These are phyloP conservation scores for Pseudopediastrum boryanum DNA, from an alignment of 139 green algal species.

Conservation along the genomic window DNA sequence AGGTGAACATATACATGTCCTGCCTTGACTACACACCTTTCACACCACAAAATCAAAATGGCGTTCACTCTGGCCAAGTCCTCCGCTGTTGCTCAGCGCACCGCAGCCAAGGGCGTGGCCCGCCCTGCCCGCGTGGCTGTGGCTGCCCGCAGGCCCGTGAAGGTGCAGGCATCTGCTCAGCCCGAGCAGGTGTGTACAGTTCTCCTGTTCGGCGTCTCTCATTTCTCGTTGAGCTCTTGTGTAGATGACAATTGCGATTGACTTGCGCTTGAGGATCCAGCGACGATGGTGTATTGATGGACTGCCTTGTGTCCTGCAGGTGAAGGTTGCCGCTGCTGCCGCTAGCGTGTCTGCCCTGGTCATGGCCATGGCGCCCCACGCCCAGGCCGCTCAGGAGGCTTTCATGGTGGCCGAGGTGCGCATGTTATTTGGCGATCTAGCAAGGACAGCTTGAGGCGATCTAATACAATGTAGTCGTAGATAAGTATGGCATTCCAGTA, in stretches of 20 bases:
- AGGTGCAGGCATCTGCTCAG: background rate
- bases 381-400: constrained; percentile 82
- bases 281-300: background rate
- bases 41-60: no score
- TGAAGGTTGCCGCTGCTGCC: constrained; percentile 46
- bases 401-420: constrained; percentile 83
- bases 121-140: background rate
- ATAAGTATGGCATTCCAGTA: no score
- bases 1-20: no score
- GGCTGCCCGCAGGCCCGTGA: background rate
- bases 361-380: constrained; percentile 68
- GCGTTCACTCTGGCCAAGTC: no score
- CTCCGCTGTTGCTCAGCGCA: no score
- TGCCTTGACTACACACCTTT: no score
- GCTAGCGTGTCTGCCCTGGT: constrained; percentile 60
- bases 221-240: background rate
- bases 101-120: no score
- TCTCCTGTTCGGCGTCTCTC: background rate
- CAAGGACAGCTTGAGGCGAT: no score
- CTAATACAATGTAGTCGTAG: no score
- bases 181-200: background rate
- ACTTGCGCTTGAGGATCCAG: background rate
- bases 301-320: constrained; percentile 31
- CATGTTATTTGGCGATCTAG: no score
- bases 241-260: background rate